phyloP scores from a whole-genome alignment of 2,329 filamentous ascomycete genomes.

The Trichoderma sp. region DNA sequence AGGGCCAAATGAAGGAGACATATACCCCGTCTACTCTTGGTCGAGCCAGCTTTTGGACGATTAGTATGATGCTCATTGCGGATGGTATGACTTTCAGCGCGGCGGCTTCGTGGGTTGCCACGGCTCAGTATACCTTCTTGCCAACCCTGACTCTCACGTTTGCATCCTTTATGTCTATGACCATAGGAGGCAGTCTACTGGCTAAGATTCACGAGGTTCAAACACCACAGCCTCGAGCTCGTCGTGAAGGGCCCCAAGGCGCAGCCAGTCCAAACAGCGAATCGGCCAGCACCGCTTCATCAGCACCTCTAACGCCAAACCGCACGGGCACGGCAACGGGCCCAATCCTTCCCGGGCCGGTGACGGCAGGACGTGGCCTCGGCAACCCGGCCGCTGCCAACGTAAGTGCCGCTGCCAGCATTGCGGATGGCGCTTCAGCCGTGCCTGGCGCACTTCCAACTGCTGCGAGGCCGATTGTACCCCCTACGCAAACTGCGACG shows the following conservation, averaged over 20 bases:
- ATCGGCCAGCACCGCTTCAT: slow-evolving; percentile 27
- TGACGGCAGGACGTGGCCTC: slow-evolving; percentile 37
- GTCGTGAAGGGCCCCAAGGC: slow-evolving; percentile 40
- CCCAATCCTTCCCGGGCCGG: slow-evolving; percentile 43
- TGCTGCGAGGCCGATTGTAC: slow-evolving; percentile 31
- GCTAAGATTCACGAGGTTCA: slow-evolving; percentile 63
- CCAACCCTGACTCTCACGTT: slow-evolving; percentile 57
- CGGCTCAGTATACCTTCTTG: slow-evolving; percentile 57
- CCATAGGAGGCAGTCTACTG: slow-evolving; percentile 59
- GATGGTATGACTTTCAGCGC: slow-evolving; percentile 61
- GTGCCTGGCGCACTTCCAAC: slow-evolving; percentile 33
- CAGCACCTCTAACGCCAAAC: slow-evolving; percentile 31
- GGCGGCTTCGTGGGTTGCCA: slow-evolving; percentile 58
- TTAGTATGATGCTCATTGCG: slow-evolving; percentile 61
- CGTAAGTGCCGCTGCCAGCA: slow-evolving; percentile 54
- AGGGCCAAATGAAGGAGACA: slow-evolving; percentile 65
- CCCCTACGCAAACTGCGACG: slow-evolving; percentile 34
- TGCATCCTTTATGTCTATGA: slow-evolving; percentile 56
- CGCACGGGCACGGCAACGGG: slow-evolving; percentile 28
- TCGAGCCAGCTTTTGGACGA: slow-evolving; percentile 65
- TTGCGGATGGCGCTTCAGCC: slow-evolving; percentile 39
- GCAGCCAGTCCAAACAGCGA: slow-evolving; percentile 28
- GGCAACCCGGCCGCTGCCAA: slow-evolving; percentile 56
- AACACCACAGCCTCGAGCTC: slow-evolving; percentile 54
- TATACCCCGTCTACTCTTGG: slow-evolving; percentile 68